Percentiles rank a stretch among this genome's conserved stretches.
Conservation (phyloP, 163 green algal species). For the Scenedesmus sp. region DNA sequence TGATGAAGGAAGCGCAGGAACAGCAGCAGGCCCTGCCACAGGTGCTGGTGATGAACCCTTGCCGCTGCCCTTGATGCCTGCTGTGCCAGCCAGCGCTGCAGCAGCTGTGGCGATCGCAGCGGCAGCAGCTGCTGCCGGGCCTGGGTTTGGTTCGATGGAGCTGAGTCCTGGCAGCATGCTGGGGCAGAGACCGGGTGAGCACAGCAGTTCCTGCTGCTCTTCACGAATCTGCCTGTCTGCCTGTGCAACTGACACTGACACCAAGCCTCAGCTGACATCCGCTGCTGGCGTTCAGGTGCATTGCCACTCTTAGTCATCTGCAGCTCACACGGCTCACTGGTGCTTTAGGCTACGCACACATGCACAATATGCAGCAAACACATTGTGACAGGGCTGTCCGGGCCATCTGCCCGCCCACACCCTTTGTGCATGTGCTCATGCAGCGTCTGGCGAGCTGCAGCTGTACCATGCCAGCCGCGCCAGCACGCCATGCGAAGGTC, state of each 20-base stretch:
- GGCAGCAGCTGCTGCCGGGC: not conserved
- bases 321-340: not conserved
- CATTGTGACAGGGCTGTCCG: not conserved
- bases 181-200: conserved; percentile 12
- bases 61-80: not conserved
- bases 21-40: not conserved
- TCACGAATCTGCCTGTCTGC: not conserved
- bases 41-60: not conserved
- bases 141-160: not conserved
- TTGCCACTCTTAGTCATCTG: too few relatives aligned
- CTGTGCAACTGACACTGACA: not conserved
- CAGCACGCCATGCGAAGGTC: not conserved
- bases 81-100: conserved; percentile 25
- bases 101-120: not conserved
- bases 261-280: not conserved
- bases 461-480: not conserved
- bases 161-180: conserved; percentile 27
- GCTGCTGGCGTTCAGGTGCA: too few relatives aligned
- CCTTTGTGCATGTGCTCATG: not conserved
- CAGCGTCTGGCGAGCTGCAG: conserved; percentile 25
- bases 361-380: not conserved
- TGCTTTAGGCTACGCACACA: not conserved
- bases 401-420: not conserved
- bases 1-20: not conserved
- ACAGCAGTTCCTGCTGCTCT: not conserved